Evolutionary conservation across 2,329 filamentous ascomycete genomes (phyloP).

Genomic region (Hypoxylon rubiginosum): DNA sequence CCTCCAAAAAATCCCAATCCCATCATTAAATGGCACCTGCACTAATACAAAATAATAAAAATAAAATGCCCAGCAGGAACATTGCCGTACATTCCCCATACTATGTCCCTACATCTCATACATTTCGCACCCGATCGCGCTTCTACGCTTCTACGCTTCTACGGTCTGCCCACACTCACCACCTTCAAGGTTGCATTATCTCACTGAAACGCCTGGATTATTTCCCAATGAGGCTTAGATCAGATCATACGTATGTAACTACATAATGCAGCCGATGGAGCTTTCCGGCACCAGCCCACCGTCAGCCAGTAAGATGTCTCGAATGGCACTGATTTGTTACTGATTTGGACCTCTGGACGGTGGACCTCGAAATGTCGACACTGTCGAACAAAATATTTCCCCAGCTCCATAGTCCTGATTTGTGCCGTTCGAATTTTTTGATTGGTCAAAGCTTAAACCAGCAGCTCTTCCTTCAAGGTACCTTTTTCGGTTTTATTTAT

Average conservation of each 20-base stretch:
- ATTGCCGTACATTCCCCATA: constrained; percentile 9
- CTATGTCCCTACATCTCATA: constrained; percentile 12
- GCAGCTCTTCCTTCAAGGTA: constrained; percentile 40
- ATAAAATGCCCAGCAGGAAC: constrained; percentile 30
- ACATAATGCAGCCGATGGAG: constrained; percentile 16
- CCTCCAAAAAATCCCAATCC: constrained; percentile 31
- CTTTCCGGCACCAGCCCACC: constrained; percentile 26
- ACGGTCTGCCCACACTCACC: neutral
- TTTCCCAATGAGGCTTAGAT: constrained; percentile 37
- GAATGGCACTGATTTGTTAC: constrained; percentile 41
- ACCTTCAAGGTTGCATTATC: constrained; percentile 38
- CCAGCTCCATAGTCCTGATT: constrained; percentile 36
- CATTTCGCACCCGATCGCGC: constrained; percentile 30
- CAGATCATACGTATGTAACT: constrained; percentile 4
- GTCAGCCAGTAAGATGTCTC: constrained; percentile 42
- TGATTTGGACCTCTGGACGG: constrained; percentile 41
- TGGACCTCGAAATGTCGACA: constrained; percentile 29
- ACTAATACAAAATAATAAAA: constrained; percentile 31
- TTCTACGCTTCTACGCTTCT: too few species aligned
- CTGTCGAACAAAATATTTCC: constrained; percentile 45
- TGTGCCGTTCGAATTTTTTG: constrained; percentile 55
- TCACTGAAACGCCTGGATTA: constrained; percentile 41
- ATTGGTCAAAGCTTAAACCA: constrained; percentile 54
- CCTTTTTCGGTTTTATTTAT: constrained; percentile 24
- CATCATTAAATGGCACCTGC: constrained; percentile 25